phyloP scores from a whole-genome alignment of 1,284 basidiomycete species.

The Filobasidium uniguttulatum region DNA sequence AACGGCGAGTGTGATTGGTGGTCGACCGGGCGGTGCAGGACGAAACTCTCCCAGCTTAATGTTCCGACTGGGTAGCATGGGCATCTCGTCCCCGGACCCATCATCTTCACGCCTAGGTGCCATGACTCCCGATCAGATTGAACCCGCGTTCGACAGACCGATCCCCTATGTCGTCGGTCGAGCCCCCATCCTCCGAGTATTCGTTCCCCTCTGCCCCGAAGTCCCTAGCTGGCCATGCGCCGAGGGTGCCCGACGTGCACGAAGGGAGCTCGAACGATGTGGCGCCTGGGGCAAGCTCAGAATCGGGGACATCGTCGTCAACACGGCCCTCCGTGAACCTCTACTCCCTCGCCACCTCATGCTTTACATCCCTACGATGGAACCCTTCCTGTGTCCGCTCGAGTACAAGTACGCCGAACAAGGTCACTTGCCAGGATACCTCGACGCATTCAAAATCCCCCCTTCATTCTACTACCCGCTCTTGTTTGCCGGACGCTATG shows the following conservation, averaged over 20 bases:
- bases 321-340: slow-evolving; percentile 29
- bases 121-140: slow-evolving; percentile 14
- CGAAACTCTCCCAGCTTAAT: neutral
- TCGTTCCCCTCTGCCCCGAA: slow-evolving; percentile 29
- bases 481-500: slow-evolving; percentile 28
- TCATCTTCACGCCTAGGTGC: neutral
- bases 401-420: slow-evolving; percentile 26
- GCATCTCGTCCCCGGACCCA: neutral
- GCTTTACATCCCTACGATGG: slow-evolving; percentile 27
- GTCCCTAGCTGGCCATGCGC: slow-evolving; percentile 33
- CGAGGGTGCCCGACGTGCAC: slow-evolving; percentile 27
- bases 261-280: slow-evolving; percentile 33
- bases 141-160: slow-evolving; percentile 33
- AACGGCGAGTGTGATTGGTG: neutral
- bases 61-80: neutral
- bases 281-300: slow-evolving; percentile 30
- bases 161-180: slow-evolving; percentile 31
- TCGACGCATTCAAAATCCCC: slow-evolving; percentile 33
- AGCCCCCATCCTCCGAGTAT: slow-evolving; percentile 33
- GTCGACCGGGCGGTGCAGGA: neutral
- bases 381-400: slow-evolving; percentile 31
- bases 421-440: slow-evolving; percentile 31
- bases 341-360: slow-evolving; percentile 28
- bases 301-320: slow-evolving; percentile 34
- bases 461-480: slow-evolving; percentile 37